phyloP scores from a whole-genome alignment of 2,329 filamentous ascomycete genomes.

The Xylaria sp. region DNA sequence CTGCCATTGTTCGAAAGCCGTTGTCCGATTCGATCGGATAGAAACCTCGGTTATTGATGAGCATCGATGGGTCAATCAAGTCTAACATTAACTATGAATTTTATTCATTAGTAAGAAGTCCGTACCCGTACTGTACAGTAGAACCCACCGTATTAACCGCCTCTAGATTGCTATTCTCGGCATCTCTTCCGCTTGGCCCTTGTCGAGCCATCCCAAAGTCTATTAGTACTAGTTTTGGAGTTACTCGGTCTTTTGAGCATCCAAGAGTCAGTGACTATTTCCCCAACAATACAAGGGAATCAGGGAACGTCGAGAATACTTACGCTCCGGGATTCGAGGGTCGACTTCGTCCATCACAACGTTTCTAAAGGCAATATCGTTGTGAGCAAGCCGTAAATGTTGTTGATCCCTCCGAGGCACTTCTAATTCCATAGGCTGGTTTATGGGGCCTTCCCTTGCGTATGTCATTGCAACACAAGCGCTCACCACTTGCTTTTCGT shows the following conservation, averaged over 20 bases:
- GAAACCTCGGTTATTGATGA: background rate
- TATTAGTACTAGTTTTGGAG: constrained; percentile 25
- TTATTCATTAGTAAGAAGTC: background rate
- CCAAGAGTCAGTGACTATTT: background rate
- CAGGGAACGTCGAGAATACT: background rate
- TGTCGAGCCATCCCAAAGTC: constrained; percentile 22
- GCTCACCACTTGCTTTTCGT: constrained; percentile 25
- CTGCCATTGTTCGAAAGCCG: constrained; percentile 13
- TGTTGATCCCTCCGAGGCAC: background rate
- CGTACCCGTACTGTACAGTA: background rate
- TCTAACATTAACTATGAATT: constrained; percentile 8
- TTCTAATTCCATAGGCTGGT: background rate
- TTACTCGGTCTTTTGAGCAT: constrained; percentile 14
- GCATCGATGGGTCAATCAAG: constrained; percentile 8
- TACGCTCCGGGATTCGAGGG: background rate
- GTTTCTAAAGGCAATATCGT: constrained; percentile 25
- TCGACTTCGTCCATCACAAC: constrained; percentile 14
- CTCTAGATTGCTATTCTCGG: constrained; percentile 7
- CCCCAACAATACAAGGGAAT: background rate
- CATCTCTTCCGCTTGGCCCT: background rate
- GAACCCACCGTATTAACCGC: background rate
- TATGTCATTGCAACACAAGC: constrained; percentile 27
- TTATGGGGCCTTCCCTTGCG: background rate
- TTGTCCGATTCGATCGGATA: background rate
- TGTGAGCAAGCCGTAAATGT: background rate